Conservation (phyloP, 2,329 filamentous ascomycete genomes). For the Paramyrothecium sp. region DNA sequence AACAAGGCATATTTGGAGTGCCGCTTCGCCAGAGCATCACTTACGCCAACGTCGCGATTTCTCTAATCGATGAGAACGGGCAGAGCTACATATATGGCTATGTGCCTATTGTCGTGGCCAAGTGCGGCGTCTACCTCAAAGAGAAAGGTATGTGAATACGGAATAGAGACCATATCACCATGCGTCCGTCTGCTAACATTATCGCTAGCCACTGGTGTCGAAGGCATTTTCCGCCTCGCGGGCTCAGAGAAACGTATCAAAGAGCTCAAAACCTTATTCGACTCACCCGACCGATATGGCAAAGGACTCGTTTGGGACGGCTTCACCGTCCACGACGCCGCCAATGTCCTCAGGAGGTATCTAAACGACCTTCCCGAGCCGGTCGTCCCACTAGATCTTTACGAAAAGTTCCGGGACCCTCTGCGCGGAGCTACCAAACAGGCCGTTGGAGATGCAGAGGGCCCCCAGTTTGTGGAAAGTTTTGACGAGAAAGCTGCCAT, state of each 20-base stretch:
- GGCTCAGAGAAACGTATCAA: constrained; percentile 98
- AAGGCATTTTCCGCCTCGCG: constrained; percentile 94
- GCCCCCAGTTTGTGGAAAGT: constrained; percentile 67
- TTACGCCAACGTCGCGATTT: constrained; percentile 98
- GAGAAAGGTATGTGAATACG: constrained; percentile 75
- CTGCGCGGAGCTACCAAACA: constrained; percentile 71
- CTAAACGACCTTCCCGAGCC: constrained; percentile 95
- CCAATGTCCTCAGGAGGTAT: constrained; percentile 92
- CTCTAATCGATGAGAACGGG: constrained; percentile 86
- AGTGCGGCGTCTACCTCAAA: constrained; percentile 95
- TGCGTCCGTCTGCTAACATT: constrained; percentile 17
- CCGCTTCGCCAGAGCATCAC: constrained; percentile 91
- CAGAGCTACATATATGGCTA: constrained; percentile 98
- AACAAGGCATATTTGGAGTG: constrained; percentile 88
- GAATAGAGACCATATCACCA: background rate
- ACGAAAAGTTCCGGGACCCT: constrained; percentile 86
- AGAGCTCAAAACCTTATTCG: constrained; percentile 86
- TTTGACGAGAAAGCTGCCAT: constrained; percentile 70
- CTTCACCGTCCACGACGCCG: constrained; percentile 97
- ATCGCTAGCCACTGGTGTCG: constrained; percentile 77
- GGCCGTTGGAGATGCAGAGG: constrained; percentile 67
- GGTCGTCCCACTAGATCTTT: constrained; percentile 91
- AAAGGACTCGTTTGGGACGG: constrained; percentile 97
- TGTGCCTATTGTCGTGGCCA: constrained; percentile 96
- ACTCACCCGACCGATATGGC: constrained; percentile 92